Conservation (phyloP, 805 yeast species). For the Starmerella floricola region DNA sequence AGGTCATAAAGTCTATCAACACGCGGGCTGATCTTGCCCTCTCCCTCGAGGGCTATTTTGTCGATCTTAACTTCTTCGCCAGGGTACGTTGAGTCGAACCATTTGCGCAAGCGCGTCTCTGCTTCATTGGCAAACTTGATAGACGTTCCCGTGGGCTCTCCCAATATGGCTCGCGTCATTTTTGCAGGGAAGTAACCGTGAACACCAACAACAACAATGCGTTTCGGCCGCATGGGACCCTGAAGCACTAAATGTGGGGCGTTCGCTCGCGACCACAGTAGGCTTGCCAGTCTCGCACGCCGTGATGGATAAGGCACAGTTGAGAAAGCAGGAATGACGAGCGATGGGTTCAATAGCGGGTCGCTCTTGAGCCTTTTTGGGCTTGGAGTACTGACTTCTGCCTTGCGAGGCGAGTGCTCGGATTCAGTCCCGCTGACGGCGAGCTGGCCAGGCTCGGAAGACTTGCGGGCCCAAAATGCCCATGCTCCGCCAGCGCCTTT, state of each 20-base stretch:
- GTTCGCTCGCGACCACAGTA: constrained; percentile 22
- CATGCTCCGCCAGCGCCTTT: constrained; percentile 19
- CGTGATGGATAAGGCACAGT: constrained; percentile 13
- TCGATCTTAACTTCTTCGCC: constrained; percentile 46
- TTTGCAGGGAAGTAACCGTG: constrained; percentile 93
- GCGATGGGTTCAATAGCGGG: constrained; percentile 9
- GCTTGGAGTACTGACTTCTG: constrained; percentile 13
- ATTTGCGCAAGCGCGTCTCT: constrained; percentile 58
- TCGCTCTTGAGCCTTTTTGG: constrained; percentile 7
- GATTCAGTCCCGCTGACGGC: constrained; percentile 28
- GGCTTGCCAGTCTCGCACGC: constrained; percentile 23
- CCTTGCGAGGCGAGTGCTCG: constrained; percentile 24
- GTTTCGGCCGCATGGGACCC: neutral
- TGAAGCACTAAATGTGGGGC: constrained; percentile 1
- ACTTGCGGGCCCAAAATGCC: constrained; percentile 28
- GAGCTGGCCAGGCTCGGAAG: constrained; percentile 20
- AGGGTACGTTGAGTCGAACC: constrained; percentile 38
- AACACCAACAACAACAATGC: constrained; percentile 72
- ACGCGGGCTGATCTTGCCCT: constrained; percentile 78
- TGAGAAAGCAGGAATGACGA: constrained; percentile 12
- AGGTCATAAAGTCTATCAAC: constrained; percentile 69
- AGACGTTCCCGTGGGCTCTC: constrained; percentile 95
- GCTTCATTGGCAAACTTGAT: constrained; percentile 83
- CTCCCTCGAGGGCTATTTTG: constrained; percentile 85
- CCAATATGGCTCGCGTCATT: constrained; percentile 73